Evolutionary conservation across 768 basidiomycete species (phyloP).

Genomic region (Lentinula detonsa): DNA sequence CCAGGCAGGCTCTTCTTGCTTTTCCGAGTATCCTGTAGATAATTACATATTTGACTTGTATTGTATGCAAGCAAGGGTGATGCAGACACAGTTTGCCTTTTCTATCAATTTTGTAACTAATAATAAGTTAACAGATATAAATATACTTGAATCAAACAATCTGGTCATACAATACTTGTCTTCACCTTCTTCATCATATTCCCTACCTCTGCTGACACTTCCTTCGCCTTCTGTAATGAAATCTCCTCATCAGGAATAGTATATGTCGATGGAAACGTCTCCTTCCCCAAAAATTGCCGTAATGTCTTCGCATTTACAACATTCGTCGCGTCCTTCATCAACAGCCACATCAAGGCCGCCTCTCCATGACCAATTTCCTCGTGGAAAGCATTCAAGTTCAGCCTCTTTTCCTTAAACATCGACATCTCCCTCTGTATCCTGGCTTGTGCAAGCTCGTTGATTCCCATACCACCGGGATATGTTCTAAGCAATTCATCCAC

Average conservation of each 20-base stretch:
- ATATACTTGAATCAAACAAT: too few relatives aligned
- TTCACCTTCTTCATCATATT: not conserved
- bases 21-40: too few relatives aligned
- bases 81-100: too few relatives aligned
- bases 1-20: too few relatives aligned
- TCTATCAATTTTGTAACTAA: too few relatives aligned
- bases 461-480: constrained; percentile 21
- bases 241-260: not conserved
- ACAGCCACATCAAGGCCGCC: constrained; percentile 28
- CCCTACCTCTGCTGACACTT: not conserved
- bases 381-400: constrained; percentile 25
- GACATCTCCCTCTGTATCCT: constrained; percentile 30
- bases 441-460: constrained; percentile 29
- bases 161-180: too few relatives aligned
- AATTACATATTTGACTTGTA: too few relatives aligned
- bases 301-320: not conserved
- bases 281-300: not conserved
- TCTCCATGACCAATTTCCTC: constrained; percentile 37
- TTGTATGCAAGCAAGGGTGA: too few relatives aligned
- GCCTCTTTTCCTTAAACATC: constrained; percentile 14
- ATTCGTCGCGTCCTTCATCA: constrained; percentile 17
- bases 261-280: constrained; percentile 2
- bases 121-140: too few relatives aligned
- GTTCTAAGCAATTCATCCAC: constrained; percentile 23
- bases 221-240: not conserved